Percentiles rank a stretch among this genome's conserved stretches.
phyloP scores from a whole-genome alignment of 371 early-diverging fungal genomes.

The Rhizopus stolonifer region DNA sequence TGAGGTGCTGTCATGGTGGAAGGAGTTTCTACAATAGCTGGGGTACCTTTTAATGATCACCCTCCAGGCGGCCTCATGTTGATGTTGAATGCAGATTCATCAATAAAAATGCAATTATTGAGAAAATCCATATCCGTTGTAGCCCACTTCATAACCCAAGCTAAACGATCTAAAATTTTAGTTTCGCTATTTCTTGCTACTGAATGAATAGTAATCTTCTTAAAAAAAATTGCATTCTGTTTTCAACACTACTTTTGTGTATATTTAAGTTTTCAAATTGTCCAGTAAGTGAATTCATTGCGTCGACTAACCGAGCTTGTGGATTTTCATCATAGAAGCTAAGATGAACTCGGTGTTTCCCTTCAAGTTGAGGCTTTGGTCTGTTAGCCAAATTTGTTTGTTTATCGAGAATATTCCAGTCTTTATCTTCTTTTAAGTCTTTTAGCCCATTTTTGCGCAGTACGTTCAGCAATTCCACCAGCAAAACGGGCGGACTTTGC shows the following conservation, averaged over 20 bases:
- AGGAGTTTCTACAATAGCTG: conserved; percentile 22
- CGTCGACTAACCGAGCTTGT: conserved; percentile 7
- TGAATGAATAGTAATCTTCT: conserved; percentile 6
- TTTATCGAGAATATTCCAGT: conserved; percentile 13
- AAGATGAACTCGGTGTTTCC: conserved; percentile 6
- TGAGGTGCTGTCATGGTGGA: conserved; percentile 18
- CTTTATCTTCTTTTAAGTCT: conserved; percentile 15
- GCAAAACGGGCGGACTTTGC: conserved; percentile 15
- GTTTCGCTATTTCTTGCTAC: conserved; percentile 8
- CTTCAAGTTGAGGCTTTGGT: conserved; percentile 10
- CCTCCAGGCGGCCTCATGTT: conserved; percentile 18
- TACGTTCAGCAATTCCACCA: conserved; percentile 12
- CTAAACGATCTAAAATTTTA: conserved; percentile 11
- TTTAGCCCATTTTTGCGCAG: conserved; percentile 20
- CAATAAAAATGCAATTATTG: conserved; percentile 15
- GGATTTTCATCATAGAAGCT: conserved; percentile 12
- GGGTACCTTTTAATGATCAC: conserved; percentile 15
- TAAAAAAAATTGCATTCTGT: conserved; percentile 17
- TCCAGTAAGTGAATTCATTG: conserved; percentile 10
- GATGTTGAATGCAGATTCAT: conserved; percentile 21
- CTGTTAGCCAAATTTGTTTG: conserved; percentile 15
- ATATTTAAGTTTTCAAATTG: conserved; percentile 4
- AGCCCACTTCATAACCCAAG: conserved; percentile 10
- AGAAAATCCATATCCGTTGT: conserved; percentile 14
- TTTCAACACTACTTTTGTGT: conserved; percentile 8